Evolutionary conservation across 1,284 basidiomycete species (phyloP), one percentile per base, ranked within the genome.

Genomic region (Irpex rosettiformis): DNA sequence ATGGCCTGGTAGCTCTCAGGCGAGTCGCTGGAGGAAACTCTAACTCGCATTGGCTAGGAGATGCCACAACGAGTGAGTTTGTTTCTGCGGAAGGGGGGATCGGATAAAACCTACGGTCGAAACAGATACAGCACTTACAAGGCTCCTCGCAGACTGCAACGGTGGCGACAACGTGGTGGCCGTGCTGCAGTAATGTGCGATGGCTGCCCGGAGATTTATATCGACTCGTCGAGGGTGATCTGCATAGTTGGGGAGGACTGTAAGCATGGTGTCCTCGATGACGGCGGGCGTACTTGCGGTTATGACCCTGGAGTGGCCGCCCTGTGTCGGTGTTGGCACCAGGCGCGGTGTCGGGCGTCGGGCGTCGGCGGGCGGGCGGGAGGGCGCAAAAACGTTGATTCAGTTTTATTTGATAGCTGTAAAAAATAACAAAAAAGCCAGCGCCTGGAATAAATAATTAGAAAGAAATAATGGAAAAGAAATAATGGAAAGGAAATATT

Each of bases 151-250:
- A 45, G 53, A 45, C 22, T 27, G 24, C 25, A 43, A 47, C 29
- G 30, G 18, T 18, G 45, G 30, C 8, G 40, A 48, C 49, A 58
- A 58, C 57, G 57, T 58, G 57, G 52, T 40, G n/a, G 30, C 22
- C 24, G 42, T 57, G 56, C 51, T 58, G 57, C 37, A 47, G 52
- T 29, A 54, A 54, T 27, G 57, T 53, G 57, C 57, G 57, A 58
- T 58, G 54, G 53, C 40, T 43, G 18, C 3, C 47, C 57, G 57
- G 57, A 58, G 57, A 58, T 58, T 28, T 53, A 11, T n/a, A n/a
- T n/a, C n/a, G n/a, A n/a, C 22, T 13, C 10, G 27, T 40, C 28
- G 57, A 48, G 53, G 52, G 40, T 58, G 57, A 58, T 58, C 57
- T 47, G 58, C 58, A 42, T 52, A 55, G 30, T 28, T 49, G 27